Conservation (phyloP, 2,329 filamentous ascomycete species). For the Zymoseptoria brevis region DNA sequence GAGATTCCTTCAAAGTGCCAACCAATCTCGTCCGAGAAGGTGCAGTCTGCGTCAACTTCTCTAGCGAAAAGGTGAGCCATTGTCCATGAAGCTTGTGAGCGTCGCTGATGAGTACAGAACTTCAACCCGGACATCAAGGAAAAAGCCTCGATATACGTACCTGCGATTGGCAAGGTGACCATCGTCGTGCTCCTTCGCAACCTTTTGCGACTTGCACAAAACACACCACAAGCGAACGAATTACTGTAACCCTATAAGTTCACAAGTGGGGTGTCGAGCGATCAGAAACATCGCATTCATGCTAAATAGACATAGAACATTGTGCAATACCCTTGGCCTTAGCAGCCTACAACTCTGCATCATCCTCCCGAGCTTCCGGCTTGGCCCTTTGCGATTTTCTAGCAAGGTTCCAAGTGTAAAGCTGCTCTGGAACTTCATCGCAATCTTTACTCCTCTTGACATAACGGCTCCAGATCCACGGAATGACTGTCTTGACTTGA, state of each 20-base stretch:
- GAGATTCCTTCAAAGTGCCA: slow-evolving; percentile 82
- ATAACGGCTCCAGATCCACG: slow-evolving; percentile 9
- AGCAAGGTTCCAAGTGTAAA: slow-evolving; percentile 1
- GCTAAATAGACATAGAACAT: not conserved
- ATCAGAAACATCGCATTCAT: not conserved
- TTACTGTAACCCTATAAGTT: not conserved
- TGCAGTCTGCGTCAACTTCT: slow-evolving; percentile 98
- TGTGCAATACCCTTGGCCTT: not conserved
- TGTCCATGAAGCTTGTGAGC: not conserved
- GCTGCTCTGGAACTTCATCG: slow-evolving; percentile 1
- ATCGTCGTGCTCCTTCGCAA: slow-evolving; percentile 88
- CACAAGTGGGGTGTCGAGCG: not conserved
- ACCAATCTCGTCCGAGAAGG: slow-evolving; percentile 76
- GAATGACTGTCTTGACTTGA: slow-evolving; percentile 6
- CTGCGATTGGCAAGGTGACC: slow-evolving; percentile 94
- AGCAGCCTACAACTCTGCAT: not conserved
- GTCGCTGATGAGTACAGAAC: slow-evolving; percentile 46
- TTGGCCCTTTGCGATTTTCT: not conserved
- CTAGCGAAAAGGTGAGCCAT: slow-evolving; percentile 63
- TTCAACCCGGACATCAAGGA: slow-evolving; percentile 87
- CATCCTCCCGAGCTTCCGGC: not conserved
- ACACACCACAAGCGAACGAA: slow-evolving; percentile 9
- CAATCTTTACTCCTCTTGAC: not conserved
- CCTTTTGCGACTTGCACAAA: slow-evolving; percentile 51
- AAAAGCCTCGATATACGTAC: slow-evolving; percentile 93